Evolutionary conservation across 2,329 filamentous ascomycete genomes (phyloP), one percentile per base, ranked within the genome.

Genomic region (Beauveria sp.): DNA sequence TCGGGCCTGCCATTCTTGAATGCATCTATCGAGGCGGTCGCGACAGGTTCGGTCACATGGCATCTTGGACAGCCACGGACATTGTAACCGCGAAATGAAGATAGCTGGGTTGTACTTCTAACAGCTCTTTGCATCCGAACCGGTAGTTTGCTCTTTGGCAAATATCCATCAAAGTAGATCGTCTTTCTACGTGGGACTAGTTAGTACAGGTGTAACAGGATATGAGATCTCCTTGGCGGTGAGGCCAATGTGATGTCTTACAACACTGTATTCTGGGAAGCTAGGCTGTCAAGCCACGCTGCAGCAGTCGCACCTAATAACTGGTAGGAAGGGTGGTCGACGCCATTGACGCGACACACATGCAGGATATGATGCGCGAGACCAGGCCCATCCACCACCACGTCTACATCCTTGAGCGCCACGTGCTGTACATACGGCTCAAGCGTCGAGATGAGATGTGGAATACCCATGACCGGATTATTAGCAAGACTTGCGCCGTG

Each of bases 91-190:
- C 71, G 69, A 62, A 80, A 79, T 52, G 82, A 77, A 2, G 73
- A 71, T 44, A 92, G 74, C 24, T 83, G 79, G 4, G 75, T 73
- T 8, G 88, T 83, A 24, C 79, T 83, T 22, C 77, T 79, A 55
- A 84, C 76, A 41, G 89, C 77, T 40, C 91, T 81, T 10, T 80
- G 72, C 55, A 86, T 74, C 5, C 91, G 83, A 7, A 85, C 83
- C 0, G 75, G 70, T 40, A 80, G 79, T 70, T 96, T 96, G 5
- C 78, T 72, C 0, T 71, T 62, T 0, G 93, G 93, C 1, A 97
- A 79, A 61, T 84, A 87, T 16, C 92, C 92, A 71, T 97, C 93
- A 67, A 97, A 97, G 70, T 88, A 92, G 58, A 97, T 89, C 52
- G 80, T 84, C 62, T 83, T 76, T 66, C 86, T 90, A 66, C 37